Base-by-base conservation (phyloP, 1,284 basidiomycete genomes). In the Rhodotorula sp. region DNA sequence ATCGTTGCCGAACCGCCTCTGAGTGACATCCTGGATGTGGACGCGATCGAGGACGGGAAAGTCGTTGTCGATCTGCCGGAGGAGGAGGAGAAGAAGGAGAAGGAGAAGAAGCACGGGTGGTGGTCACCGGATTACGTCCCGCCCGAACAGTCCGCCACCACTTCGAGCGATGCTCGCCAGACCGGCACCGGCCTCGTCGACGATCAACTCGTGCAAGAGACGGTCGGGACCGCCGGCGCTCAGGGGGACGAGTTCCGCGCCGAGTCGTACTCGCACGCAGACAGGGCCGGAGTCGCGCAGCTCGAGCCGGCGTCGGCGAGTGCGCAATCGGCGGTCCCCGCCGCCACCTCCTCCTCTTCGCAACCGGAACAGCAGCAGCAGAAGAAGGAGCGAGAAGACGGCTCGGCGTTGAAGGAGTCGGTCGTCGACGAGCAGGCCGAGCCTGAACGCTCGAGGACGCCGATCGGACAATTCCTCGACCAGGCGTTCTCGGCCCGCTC, bases 301-400 rank as follows among this genome's bases (percentile, higher is more conserved):
- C 83, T 87, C 63, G 80, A 83, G 79, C 80, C 79, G 82, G 81
- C 84, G 47, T 75, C 80, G 78, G 83, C 84, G 68, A 85, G 85
- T n/a, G 87, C 84, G 85, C 86, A 87, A 78, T 61, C 43, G 10
- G 15, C 43, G 10, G 15, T n/a, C n/a, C 48, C 47, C 23, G 23
- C 51, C 21, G 7, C 21, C n/a, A n/a, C n/a, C 12, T 23, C 51
- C n/a, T 3, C 18, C 10, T 23, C 23, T 69, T 56, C 48, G 76
- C 81, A 78, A 63, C 81, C 85, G 72, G 85, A 85, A 47, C 56
- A 47, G 31, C 76, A 58, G 72, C 49, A 16, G 46, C 58, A 59
- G 61, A 67, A 70, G 62, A 65, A 70, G 66, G 76, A 57, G 39
- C 43, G n/a, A 29, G 59, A 34, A 34, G 20, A 34, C 23, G 47